phyloP scores from a whole-genome alignment of 441 rosid species.

The Cnidoscolus chayamansa region DNA sequence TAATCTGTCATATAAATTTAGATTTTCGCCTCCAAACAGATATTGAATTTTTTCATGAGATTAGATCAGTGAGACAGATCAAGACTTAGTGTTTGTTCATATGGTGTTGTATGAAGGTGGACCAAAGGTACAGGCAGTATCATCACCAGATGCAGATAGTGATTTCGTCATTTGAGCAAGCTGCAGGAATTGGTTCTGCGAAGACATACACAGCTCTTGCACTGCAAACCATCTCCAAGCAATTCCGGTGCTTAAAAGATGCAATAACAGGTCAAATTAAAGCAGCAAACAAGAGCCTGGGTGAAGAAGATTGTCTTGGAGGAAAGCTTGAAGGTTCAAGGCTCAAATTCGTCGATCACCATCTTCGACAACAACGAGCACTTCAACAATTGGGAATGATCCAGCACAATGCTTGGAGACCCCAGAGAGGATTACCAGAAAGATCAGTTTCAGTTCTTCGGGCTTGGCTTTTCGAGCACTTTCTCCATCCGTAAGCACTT shows the following conservation, averaged over 20 bases:
- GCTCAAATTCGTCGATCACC: constrained; percentile 57
- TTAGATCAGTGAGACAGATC: too few species aligned
- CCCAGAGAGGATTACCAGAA: constrained; percentile 86
- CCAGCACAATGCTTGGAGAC: constrained; percentile 83
- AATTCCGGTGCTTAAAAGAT: constrained; percentile 67
- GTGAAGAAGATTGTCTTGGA: constrained; percentile 51
- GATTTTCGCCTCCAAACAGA: too few species aligned
- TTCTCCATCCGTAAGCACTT: constrained; percentile 74
- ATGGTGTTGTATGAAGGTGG: constrained; percentile 43
- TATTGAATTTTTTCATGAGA: background rate
- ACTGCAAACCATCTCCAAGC: constrained; percentile 84
- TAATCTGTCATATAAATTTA: too few species aligned
- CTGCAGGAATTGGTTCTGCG: constrained; percentile 68
- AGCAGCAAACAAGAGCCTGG: constrained; percentile 62
- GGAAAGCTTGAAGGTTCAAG: constrained; percentile 56
- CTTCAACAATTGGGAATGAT: constrained; percentile 84
- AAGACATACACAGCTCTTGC: constrained; percentile 72
- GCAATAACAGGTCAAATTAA: constrained; percentile 63
- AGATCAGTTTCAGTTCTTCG: constrained; percentile 74
- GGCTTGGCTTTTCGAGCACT: constrained; percentile 95
- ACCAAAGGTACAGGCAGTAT: constrained; percentile 61
- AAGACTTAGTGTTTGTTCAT: background rate
- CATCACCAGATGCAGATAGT: constrained; percentile 63
- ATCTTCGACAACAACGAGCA: constrained; percentile 85
- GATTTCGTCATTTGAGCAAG: constrained; percentile 59